phyloP scores from a whole-genome alignment of 345 rosid species.

The Brassica cretica region DNA sequence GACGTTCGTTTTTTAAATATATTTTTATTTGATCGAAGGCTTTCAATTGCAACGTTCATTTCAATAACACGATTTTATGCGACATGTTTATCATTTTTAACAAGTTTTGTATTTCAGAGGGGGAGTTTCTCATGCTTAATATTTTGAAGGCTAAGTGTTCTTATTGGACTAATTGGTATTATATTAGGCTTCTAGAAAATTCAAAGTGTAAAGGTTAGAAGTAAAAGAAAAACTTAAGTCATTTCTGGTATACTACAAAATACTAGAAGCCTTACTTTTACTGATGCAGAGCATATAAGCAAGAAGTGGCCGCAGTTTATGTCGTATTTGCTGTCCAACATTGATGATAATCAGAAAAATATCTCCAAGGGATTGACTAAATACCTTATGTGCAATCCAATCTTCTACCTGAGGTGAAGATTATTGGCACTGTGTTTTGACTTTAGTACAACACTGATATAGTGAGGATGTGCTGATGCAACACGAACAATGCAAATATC shows the following conservation, averaged over 20 bases:
- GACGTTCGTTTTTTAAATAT: no score
- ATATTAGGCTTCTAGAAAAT: not conserved
- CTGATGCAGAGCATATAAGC: conserved; percentile 80
- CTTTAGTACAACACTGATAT: not conserved
- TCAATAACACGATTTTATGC: no score
- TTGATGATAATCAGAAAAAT: conserved; percentile 52
- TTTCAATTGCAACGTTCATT: no score
- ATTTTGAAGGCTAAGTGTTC: no score
- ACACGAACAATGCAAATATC: not conserved
- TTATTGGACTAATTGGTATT: no score
- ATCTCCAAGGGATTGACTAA: conserved; percentile 46
- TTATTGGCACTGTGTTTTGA: not conserved
- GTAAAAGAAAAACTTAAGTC: not conserved
- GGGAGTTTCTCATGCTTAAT: no score
- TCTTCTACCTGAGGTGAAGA: conserved; percentile 28
- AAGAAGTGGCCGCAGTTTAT: conserved; percentile 66
- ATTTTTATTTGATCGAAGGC: no score
- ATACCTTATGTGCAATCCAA: conserved; percentile 67
- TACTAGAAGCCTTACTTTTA: conserved; percentile 55
- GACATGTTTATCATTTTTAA: no score
- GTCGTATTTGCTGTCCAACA: conserved; percentile 51
- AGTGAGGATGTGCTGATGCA: no score
- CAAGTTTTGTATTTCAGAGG: no score
- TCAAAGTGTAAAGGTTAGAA: not conserved
- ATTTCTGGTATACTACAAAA: not conserved